phyloP scores from a whole-genome alignment of 2,329 filamentous ascomycete species.

The Cadophora gregata region DNA sequence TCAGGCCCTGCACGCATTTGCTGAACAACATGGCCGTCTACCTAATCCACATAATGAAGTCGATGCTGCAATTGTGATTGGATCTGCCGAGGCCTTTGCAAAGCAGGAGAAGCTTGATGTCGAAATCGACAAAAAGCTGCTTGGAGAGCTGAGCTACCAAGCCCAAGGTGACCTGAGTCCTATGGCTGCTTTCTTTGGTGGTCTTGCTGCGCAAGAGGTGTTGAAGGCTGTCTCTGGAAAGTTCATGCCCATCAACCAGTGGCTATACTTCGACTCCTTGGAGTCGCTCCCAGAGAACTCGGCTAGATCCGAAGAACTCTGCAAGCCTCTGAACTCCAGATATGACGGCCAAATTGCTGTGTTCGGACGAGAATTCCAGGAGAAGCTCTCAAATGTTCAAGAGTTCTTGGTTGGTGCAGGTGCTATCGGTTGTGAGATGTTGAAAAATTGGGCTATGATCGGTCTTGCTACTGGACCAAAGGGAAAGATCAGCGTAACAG shows the following conservation, averaged over 20 bases:
- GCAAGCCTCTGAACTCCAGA: conserved; percentile 81
- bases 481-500: conserved; percentile 89
- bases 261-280: conserved; percentile 97
- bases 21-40: conserved; percentile 73
- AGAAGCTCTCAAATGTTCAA: conserved; percentile 88
- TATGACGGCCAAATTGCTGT: conserved; percentile 98
- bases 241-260: conserved; percentile 94
- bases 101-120: conserved; percentile 77
- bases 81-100: conserved; percentile 76
- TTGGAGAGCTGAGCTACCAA: conserved; percentile 94
- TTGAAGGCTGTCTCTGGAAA: conserved; percentile 98
- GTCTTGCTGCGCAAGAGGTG: conserved; percentile 90
- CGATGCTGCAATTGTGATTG: conserved; percentile 80
- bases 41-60: conserved; percentile 84
- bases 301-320: conserved; percentile 82
- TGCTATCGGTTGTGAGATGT: conserved; percentile 97
- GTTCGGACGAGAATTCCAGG: conserved; percentile 91
- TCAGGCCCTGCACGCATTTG: conserved; percentile 89
- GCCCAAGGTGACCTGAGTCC: conserved; percentile 88
- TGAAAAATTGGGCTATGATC: conserved; percentile 99
- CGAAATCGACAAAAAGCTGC: conserved; percentile 89
- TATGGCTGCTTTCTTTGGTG: conserved; percentile 94
- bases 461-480: conserved; percentile 87
- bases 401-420: conserved; percentile 96
- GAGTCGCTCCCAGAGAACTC: conserved; percentile 84